Base-by-base conservation (phyloP, 139 green algal genomes). In the Haematococcus sp. region DNA sequence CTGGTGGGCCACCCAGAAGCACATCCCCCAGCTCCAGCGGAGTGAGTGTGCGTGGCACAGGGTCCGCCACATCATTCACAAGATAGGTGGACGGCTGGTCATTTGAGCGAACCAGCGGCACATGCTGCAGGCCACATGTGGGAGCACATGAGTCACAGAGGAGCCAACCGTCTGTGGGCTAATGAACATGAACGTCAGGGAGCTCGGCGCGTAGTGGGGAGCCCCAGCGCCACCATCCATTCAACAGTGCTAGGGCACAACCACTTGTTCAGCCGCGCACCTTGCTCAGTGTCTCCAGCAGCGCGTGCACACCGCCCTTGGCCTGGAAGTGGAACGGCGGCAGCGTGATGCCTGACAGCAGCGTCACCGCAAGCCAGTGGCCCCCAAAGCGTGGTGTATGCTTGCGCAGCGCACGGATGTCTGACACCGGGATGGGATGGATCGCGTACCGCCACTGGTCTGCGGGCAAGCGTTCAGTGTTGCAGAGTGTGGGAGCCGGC, bases 41-140 rank as follows among this genome's bases (percentile, higher is more conserved):
- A 40, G 77, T 74, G 15, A 94, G 83, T 51, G 65, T 78, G 46
- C 88, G 84, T 63, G 89, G 86, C 61, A 97, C 74, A 4, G 92
- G 91, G 83, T 96, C 91, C 1, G 83, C 79, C 2, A 80, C 86
- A 74, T 95, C 88, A 63, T 95, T 94, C 2, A 97, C 84, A 28
- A 97, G 78, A 70, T 91, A 95, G 13, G 87, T 93, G 71, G 81
- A 80, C 19, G 82, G 70, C 59, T 95, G 88, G 25, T 72, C 60
- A 0, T 74, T 55, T 9, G 76, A 87, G 64, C 83, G 87, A 17
- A 88, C 63, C 61, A 96, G 67, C 19, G 65, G 54, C 2, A 67
- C 77, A 43, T 95, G 86, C 86, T 92, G 76, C 22, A 61, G 25
- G 65, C 27, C 20, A n/a, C 4, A 25, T 4, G 65, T 2, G 40